Conservation (phyloP, 176 grass and related monocot genomes). For the Avena atlantica region DNA sequence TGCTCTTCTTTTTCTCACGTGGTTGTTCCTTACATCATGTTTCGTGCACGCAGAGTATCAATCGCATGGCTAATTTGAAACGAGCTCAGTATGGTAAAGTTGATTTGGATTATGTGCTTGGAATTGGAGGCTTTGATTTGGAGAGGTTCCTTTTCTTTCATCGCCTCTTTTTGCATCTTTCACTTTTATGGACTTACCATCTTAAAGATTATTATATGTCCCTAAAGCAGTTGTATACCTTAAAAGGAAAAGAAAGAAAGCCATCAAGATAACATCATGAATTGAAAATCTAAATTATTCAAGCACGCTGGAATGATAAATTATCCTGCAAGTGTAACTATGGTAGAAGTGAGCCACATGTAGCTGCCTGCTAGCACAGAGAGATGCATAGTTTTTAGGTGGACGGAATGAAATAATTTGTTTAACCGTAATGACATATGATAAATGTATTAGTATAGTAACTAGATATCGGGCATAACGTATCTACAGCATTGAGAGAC, state of each 20-base stretch:
- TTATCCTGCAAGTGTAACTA: neutral
- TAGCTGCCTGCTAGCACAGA: neutral
- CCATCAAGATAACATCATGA: neutral
- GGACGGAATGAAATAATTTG: neutral
- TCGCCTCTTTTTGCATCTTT: slow-evolving; percentile 2
- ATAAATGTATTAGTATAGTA: slow-evolving; percentile 22
- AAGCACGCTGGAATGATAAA: neutral
- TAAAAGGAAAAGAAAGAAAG: neutral
- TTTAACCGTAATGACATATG: slow-evolving; percentile 11
- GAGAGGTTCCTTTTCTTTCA: slow-evolving; percentile 72
- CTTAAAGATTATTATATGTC: slow-evolving; percentile 12
- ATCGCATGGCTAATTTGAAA: slow-evolving; percentile 93
- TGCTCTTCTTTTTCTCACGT: neutral
- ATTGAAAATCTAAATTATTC: slow-evolving; percentile 3
- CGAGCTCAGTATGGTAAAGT: slow-evolving; percentile 84
- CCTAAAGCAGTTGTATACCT: neutral
- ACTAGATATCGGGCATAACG: neutral
- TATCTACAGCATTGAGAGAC: neutral
- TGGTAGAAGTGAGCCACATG: neutral
- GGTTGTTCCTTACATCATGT: slow-evolving; percentile 39
- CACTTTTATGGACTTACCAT: neutral
- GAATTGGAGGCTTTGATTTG: slow-evolving; percentile 98
- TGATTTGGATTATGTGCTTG: slow-evolving; percentile 99
- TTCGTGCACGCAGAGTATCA: slow-evolving; percentile 76
- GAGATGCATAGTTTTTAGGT: neutral